Percentiles rank a stretch among this genome's conserved stretches.
Conservation (phyloP, 2,329 filamentous ascomycete genomes). For the Verticillium dahliae region DNA sequence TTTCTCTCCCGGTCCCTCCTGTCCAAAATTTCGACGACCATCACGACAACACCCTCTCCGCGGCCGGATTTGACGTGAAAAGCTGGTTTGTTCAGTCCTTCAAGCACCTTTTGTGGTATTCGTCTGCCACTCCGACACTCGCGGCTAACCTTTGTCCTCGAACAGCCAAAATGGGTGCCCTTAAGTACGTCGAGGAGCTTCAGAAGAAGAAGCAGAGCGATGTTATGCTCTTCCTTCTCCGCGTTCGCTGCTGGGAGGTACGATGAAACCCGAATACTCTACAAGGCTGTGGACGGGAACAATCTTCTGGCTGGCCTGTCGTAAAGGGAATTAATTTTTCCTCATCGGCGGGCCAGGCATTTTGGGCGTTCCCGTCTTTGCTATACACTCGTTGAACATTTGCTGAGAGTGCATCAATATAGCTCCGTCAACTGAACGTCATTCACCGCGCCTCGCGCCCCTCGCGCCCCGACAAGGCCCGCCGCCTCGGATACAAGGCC, state of each 20-base stretch:
- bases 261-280: constrained; percentile 41
- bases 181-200: constrained; percentile 99
- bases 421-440: constrained; percentile 99
- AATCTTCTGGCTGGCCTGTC: constrained; percentile 9
- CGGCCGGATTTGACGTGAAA: constrained; percentile 15
- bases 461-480: constrained; percentile 98
- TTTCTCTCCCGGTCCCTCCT: constrained; percentile 1
- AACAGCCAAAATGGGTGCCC: constrained; percentile 87
- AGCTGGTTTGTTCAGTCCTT: constrained; percentile 19
- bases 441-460: constrained; percentile 98
- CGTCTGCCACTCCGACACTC: constrained; percentile 1
- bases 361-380: constrained; percentile 45
- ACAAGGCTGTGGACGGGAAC: constrained; percentile 25
- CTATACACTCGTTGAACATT: constrained; percentile 99
- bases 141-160: background rate
- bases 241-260: constrained; percentile 99
- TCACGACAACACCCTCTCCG: constrained; percentile 9
- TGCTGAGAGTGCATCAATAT: constrained; percentile 99
- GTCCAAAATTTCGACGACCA: constrained; percentile 5
- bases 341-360: constrained; percentile 3
- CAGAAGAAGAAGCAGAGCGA: constrained; percentile 99
- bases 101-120: background rate
- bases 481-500: constrained; percentile 99
- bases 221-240: constrained; percentile 99
- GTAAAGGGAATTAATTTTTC: constrained; percentile 4